phyloP scores from a whole-genome alignment of 305 asterid species.

The Rubia tinctorum region DNA sequence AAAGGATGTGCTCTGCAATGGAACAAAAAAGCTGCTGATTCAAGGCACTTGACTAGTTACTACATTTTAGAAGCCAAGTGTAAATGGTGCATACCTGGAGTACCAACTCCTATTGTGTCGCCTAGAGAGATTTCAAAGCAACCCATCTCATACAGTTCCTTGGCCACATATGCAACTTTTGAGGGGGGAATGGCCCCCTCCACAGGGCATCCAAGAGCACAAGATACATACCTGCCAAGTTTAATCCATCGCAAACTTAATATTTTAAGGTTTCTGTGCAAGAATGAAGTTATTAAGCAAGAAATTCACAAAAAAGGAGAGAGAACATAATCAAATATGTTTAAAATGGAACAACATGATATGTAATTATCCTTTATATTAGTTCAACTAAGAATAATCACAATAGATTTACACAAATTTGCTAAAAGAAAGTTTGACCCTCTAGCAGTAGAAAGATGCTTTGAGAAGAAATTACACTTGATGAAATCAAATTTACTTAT shows the following conservation, averaged over 20 bases:
- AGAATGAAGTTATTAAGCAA: slow-evolving; percentile 8
- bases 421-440: not conserved
- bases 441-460: not conserved
- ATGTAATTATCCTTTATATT: not conserved
- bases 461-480: not conserved
- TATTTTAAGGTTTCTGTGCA: not conserved
- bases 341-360: not conserved
- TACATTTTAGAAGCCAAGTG: not conserved
- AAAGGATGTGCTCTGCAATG: not conserved
- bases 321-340: not conserved
- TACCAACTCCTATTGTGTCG: slow-evolving; percentile 92
- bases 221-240: slow-evolving; percentile 71
- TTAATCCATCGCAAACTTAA: slow-evolving; percentile 19
- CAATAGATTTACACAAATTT: not conserved
- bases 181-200: slow-evolving; percentile 80
- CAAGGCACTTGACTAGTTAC: not conserved
- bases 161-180: slow-evolving; percentile 92
- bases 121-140: slow-evolving; percentile 94
- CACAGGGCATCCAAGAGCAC: slow-evolving; percentile 89
- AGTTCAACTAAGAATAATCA: not conserved
- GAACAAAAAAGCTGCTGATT: not conserved
- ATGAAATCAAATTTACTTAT: not conserved
- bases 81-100: slow-evolving; percentile 57
- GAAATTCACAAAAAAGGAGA: not conserved
- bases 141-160: slow-evolving; percentile 93